Base-by-base conservation (phyloP, 176 grass and related monocot species). In the Leersia perrieri region DNA sequence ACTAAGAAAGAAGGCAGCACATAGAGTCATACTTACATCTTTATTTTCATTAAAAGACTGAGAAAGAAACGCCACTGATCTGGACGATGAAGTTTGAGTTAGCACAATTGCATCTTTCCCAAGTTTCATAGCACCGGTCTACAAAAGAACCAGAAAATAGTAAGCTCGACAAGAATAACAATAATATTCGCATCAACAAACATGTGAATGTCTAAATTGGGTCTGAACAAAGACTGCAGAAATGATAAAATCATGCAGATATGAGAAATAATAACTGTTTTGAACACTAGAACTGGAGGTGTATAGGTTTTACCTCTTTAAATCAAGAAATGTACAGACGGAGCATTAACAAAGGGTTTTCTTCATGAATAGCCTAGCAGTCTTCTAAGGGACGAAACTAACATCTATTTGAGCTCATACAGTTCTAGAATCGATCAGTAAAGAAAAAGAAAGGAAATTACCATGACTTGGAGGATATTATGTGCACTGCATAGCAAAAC, bases 111-210 rank as follows among this genome's bases (percentile, higher is more conserved):
- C 89, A 88, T 97, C 94, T 88, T 87, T 97, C 72, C 94, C 94
- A 64, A 97, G 91, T 87, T 85, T 91, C 94, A 97, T 97, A 47
- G 94, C 82, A 80, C 91, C 91, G 84, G 91, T 97, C 94, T 97
- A 87, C 66, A 85, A 58, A 71, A 82, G 74, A 5, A 69, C 38
- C 33, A 2, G 2, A 62, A 85, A 75, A 65, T 15, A 70, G 32
- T 75, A 38, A 84, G 28, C 6, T 45, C n/a, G 14, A 29, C 26
- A 47, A 35, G 28, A 77, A 68, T 9, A 63, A 41, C 25, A 49
- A 53, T 29, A 51, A 66, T 62, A 26, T 58, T 44, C 18, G 47
- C 16, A 61, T 30, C 8, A 35, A 39, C 18, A 81, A 69, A 76
- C 58, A 22, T 69, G 11, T 68, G 35, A 23, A 81, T 40, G 26